Conservation (phyloP, 345 rosid species). For the Hevea brasiliensis region DNA sequence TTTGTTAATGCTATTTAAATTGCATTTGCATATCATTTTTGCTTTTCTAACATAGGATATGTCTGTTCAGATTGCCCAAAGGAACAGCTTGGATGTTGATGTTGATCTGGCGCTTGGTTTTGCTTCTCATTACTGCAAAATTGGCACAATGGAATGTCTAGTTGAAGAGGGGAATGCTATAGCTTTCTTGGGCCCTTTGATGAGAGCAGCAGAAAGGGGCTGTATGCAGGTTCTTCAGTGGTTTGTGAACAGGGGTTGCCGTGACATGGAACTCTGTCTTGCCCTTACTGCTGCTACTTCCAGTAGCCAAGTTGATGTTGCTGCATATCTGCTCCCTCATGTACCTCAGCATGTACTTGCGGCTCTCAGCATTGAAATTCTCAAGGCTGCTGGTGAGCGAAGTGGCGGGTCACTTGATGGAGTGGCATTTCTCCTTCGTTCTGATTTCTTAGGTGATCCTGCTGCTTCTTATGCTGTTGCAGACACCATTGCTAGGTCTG, state of each 20-base stretch:
- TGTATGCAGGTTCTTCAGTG: slow-evolving; percentile 93
- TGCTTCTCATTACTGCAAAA: slow-evolving; percentile 90
- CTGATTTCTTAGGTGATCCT: slow-evolving; percentile 84
- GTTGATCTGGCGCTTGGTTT: slow-evolving; percentile 91
- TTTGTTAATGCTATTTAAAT: no score
- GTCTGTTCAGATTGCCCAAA: slow-evolving; percentile 73
- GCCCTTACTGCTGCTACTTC: slow-evolving; percentile 97
- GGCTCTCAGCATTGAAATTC: slow-evolving; percentile 88
- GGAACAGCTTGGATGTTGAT: slow-evolving; percentile 98
- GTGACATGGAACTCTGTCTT: slow-evolving; percentile 93
- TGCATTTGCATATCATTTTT: slow-evolving; percentile 2
- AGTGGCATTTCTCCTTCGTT: slow-evolving; percentile 81
- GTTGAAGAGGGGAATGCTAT: slow-evolving; percentile 97
- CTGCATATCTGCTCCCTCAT: slow-evolving; percentile 84
- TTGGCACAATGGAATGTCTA: slow-evolving; percentile 93
- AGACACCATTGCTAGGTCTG: slow-evolving; percentile 82
- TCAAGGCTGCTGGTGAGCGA: slow-evolving; percentile 94
- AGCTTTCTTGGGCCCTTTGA: slow-evolving; percentile 86
- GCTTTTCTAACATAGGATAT: slow-evolving; percentile 8
- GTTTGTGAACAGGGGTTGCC: slow-evolving; percentile 87
- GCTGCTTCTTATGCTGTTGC: slow-evolving; percentile 82
- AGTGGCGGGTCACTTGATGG: slow-evolving; percentile 90
- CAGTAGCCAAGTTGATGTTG: slow-evolving; percentile 79
- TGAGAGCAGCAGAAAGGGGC: slow-evolving; percentile 98
- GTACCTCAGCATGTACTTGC: slow-evolving; percentile 86